phyloP scores from a whole-genome alignment of 768 basidiomycete genomes.

The Lactarius hatsudake region DNA sequence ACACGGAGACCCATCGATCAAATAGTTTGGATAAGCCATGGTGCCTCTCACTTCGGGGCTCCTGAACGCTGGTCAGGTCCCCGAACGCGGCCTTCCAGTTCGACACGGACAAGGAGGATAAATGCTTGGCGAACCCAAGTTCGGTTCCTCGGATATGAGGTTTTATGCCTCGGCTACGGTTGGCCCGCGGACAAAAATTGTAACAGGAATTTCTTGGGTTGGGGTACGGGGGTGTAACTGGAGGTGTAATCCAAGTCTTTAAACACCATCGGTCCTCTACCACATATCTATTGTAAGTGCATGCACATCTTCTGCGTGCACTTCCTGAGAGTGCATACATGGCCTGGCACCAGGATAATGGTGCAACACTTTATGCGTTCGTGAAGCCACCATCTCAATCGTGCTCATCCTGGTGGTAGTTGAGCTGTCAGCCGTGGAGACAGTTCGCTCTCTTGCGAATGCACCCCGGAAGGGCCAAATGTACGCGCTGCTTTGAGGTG shows the following conservation, averaged over 20 bases:
- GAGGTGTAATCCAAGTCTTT: background rate
- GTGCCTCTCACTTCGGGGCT: background rate
- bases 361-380: background rate
- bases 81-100: background rate
- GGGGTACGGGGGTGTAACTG: background rate
- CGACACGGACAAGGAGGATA: background rate
- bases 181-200: background rate
- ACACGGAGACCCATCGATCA: background rate
- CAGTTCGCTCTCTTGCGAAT: background rate
- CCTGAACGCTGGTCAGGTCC: background rate
- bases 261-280: background rate
- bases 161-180: background rate
- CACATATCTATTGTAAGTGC: background rate
- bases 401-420: background rate
- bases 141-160: background rate
- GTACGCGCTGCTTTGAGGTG: background rate
- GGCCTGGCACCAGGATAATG: background rate
- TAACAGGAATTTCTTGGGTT: background rate
- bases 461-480: background rate
- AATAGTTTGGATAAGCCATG: background rate
- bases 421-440: background rate
- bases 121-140: background rate
- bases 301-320: background rate
- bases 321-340: background rate
- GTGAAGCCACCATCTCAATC: background rate